Base-by-base conservation (phyloP, 768 basidiomycete genomes). In the Rubroboletus satanas region DNA sequence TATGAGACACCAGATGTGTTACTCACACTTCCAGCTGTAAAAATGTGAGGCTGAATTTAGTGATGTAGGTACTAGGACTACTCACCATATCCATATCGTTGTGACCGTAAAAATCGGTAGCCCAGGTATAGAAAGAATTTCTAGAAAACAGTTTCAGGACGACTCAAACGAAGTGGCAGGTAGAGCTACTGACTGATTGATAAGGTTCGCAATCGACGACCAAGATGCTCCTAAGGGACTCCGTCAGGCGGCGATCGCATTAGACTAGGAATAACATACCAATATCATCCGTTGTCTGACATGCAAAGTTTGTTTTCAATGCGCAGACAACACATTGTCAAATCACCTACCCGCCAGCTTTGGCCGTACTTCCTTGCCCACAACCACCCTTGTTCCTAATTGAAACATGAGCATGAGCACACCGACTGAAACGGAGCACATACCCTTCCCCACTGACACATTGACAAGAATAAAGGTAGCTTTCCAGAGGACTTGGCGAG, bases 401-500 rank as follows among this genome's bases (percentile, higher is more conserved):
- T 43, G 31, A 51, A 45, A 15, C n/a, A 38, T 59, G 23, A 64
- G 44, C 5, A 42, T 21, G 33, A 37, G 2, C 45, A 32, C 2
- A n/a, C 26, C 5, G 1, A 36, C 28, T 35, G 11, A n/a, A 5
- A 18, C 32, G 14, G 12, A 41, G 15, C 23, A 8, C 76, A 62
- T 65, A 87, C 85, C 62, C 78, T 71, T 44, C 85, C 85, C 85
- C 85, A 87, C 61, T 86, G 77, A 65, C 85, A 87, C 17, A 87
- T 63, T 17, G 84, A 85, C 56, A 83, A 75, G 37, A 84, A 66
- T 28, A 87, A 64, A 3, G 85, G 82, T 0, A 80, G 74, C 48
- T 77, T 82, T 1, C 79, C 79, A 5, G 79, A 76, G 7, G 66
- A 61, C 56, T 75, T 64, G 29, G 81, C 74, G 14, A 84, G 71